Base-by-base conservation (phyloP, 2,329 filamentous ascomycete species). In the Colletotrichum liaoningense region DNA sequence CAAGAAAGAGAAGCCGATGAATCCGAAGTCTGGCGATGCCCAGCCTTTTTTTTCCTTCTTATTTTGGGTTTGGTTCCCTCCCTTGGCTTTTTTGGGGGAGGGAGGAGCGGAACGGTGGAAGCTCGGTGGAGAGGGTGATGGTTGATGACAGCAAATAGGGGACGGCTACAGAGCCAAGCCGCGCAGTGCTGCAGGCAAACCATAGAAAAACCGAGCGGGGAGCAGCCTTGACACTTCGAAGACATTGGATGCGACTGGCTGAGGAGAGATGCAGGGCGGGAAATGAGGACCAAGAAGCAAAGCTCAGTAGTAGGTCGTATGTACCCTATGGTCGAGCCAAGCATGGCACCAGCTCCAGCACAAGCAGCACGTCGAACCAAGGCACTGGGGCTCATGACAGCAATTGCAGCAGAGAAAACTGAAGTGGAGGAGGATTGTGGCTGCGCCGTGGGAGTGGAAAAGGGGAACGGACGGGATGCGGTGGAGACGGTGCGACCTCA, bases 31-130 rank as follows among this genome's bases (percentile, higher is more conserved):
- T 60, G 33, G 67, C 46, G 55, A 69, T 65, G 46, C 70, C 66
- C 54, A 73, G 66, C 55, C 55, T 19, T 59, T 35, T 11, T n/a
- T 11, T n/a, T 49, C 26, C 28, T 22, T 24, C 5, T 6, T 22
- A 33, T 58, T 67, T 55, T 42, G 24, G 52, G 69, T 30, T 56
- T 49, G 70, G 70, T 60, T 73, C 70, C 70, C 66, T 73, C 66
- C 70, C 70, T 73, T 65, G 70, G 70, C 55, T 60, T 64, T 69
- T 19, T 42, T 35, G 4, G 33, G 33, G 33, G 33, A 66, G 66
- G 67, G 60, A 73, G 67, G 71, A 73, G 71, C 71, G 71, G 71
- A 73, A 73, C 33, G 70, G 66, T 63, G 38, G 69, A 72, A 52
- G 63, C 69, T 35, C 55, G 56, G 56, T 67, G 54, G 54, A 42